phyloP scores from a whole-genome alignment of 2,329 filamentous ascomycete genomes.

The Diaporthe helianthi region DNA sequence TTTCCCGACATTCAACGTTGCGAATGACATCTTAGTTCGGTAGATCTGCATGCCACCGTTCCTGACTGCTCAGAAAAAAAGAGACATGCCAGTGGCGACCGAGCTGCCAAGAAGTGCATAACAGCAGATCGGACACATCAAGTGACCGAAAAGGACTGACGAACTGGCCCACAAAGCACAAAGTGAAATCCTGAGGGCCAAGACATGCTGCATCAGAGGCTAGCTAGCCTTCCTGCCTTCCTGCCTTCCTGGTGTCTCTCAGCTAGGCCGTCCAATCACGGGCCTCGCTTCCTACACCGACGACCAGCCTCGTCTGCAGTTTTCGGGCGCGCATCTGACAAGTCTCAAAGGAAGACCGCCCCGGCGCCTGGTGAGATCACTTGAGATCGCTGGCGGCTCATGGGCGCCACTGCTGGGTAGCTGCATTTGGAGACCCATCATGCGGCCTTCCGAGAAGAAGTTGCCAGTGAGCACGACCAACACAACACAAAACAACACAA shows the following conservation, averaged over 20 bases:
- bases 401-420: conserved; percentile 1
- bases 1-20: background rate
- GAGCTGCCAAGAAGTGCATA: background rate
- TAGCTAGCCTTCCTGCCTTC: conserved; percentile 22
- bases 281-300: background rate
- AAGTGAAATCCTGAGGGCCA: background rate
- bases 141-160: conserved; percentile 6
- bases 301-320: conserved; percentile 20
- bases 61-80: conserved; percentile 16
- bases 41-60: conserved; percentile 1
- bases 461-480: conserved; percentile 3
- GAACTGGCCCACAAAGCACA: background rate
- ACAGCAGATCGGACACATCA: conserved; percentile 8
- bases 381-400: conserved; percentile 5
- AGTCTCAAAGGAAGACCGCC: conserved; percentile 14
- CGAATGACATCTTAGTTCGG: conserved; percentile 13
- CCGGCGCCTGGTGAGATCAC: conserved; percentile 14
- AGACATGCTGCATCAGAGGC: background rate
- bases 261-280: conserved; percentile 3
- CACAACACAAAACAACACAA: no score
- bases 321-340: conserved; percentile 19
- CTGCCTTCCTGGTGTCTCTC: background rate
- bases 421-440: conserved; percentile 6
- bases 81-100: background rate
- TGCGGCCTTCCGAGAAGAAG: conserved; percentile 21